Evolutionary conservation across 257 asterid genomes (phyloP).

Genomic region (Nicotiana noctiflora): DNA sequence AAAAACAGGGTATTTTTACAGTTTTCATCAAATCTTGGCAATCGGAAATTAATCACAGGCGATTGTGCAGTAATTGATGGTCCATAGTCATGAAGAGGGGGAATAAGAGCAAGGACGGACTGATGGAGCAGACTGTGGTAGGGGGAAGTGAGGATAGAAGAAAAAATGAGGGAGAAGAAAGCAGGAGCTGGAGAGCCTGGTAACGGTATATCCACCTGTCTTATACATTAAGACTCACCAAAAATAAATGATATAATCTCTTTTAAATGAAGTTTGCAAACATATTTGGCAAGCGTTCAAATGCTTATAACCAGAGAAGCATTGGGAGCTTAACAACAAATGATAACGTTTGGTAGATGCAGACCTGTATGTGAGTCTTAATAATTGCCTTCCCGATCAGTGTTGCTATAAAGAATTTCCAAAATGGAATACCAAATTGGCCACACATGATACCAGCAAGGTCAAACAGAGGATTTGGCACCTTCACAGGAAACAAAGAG

Average conservation of each 20-base stretch:
- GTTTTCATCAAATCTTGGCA: background rate
- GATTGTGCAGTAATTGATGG: background rate
- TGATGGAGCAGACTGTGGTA: background rate
- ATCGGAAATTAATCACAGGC: background rate
- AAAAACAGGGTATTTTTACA: background rate
- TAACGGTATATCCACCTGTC: background rate
- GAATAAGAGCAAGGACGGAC: background rate
- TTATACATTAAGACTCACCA: background rate
- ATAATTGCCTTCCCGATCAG: slow-evolving; percentile 31
- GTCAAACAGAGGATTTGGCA: slow-evolving; percentile 39
- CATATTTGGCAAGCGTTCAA: background rate
- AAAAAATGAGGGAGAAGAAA: background rate
- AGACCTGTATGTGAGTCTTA: slow-evolving; percentile 34
- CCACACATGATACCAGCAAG: slow-evolving; percentile 40
- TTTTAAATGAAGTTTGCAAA: background rate
- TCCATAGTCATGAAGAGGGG: background rate
- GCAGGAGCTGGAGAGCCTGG: background rate
- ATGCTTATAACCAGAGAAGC: background rate
- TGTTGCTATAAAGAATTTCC: slow-evolving; percentile 33
- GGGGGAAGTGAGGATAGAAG: background rate
- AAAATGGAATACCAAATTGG: slow-evolving; percentile 33
- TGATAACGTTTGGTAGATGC: background rate
- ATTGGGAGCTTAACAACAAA: background rate
- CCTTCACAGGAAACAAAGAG: slow-evolving; percentile 16
- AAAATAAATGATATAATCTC: background rate